Evolutionary conservation across 495 filamentous ascomycete species (phyloP), one percentile per base, ranked within the genome.

Genomic region (Niebla homalea): DNA sequence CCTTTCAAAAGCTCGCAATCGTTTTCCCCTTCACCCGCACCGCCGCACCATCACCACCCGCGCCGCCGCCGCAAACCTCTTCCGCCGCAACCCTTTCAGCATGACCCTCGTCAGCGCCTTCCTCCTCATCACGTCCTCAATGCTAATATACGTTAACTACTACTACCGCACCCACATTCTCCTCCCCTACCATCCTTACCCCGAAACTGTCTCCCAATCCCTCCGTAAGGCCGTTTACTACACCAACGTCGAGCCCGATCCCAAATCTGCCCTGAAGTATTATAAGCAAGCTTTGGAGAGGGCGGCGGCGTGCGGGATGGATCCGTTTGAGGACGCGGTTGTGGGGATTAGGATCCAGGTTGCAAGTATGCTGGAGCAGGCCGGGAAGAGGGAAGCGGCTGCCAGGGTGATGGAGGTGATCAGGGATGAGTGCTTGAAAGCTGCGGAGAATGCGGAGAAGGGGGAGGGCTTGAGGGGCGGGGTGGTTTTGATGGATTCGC

Each of bases 211-310:
- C 25, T 84, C 87, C 8, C 78, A 82, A 43, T 74, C 83, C 43
- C 73, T 99, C 12, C 87, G 92, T n/a, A 76, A 78, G 40, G 92
- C 85, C 0, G 69, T 97, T 15, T 96, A 87, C 66, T 94, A 85
- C 66, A 85, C 79, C 58, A 85, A 95, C 58, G 74, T 80, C 54
- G 66, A 76, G 26, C 67, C 80, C 8, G 77, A 92, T 38, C 78
- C 83, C n/a, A 66, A 76, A 43, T 71, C 78, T 43, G 89, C 92
- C 2, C 65, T 93, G 36, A 81, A 84, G 48, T 83, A 87, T 64
- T 97, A 94, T 63, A 77, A 77, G 51, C 70, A 80, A 43, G 92
- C 90, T 2, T 64, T 97, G 38, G 67, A 73, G 52, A 70, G 79
- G 15, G 86, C 85, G 35, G 63, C 75, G 18, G 79, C 89, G 59